phyloP scores from a whole-genome alignment of 345 rosid genomes.

The Turnera subulata region DNA sequence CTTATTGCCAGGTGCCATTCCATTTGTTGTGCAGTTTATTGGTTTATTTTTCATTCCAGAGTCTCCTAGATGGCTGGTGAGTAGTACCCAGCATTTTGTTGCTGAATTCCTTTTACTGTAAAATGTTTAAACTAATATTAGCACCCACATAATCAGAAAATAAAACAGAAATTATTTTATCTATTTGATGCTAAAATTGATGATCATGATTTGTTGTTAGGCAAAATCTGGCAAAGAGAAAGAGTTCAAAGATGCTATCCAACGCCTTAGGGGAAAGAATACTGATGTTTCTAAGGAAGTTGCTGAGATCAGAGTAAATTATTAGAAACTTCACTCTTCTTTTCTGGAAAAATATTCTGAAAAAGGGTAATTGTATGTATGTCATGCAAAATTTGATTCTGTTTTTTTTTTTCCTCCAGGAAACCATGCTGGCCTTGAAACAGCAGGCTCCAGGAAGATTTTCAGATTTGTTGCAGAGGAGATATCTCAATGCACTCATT shows the following conservation, averaged over 20 bases:
- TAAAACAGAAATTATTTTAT: too few species aligned
- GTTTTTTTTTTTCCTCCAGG: slow-evolving; percentile 22
- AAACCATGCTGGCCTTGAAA: slow-evolving; percentile 23
- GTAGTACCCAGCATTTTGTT: neutral
- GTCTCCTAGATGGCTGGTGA: slow-evolving; percentile 41
- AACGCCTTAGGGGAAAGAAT: slow-evolving; percentile 43
- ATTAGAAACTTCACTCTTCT: neutral
- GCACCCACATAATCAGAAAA: too few species aligned
- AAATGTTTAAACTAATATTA: too few species aligned
- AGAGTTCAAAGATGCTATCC: slow-evolving; percentile 47
- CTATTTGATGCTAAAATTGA: too few species aligned
- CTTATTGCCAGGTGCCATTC: slow-evolving; percentile 15
- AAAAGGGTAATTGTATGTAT: too few species aligned
- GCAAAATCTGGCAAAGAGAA: slow-evolving; percentile 9
- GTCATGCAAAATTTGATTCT: too few species aligned
- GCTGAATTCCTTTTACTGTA: neutral
- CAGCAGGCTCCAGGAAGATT: slow-evolving; percentile 22
- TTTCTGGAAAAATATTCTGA: neutral
- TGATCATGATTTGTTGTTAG: too few species aligned
- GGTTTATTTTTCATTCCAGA: slow-evolving; percentile 30
- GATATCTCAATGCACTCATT: slow-evolving; percentile 25
- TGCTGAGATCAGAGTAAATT: slow-evolving; percentile 44
- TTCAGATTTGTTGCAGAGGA: slow-evolving; percentile 26
- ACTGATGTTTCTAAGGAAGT: slow-evolving; percentile 49
- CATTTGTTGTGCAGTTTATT: slow-evolving; percentile 19